Conservation (phyloP, 192 early-diverging fungal genomes). For the Coemansia reversa region DNA sequence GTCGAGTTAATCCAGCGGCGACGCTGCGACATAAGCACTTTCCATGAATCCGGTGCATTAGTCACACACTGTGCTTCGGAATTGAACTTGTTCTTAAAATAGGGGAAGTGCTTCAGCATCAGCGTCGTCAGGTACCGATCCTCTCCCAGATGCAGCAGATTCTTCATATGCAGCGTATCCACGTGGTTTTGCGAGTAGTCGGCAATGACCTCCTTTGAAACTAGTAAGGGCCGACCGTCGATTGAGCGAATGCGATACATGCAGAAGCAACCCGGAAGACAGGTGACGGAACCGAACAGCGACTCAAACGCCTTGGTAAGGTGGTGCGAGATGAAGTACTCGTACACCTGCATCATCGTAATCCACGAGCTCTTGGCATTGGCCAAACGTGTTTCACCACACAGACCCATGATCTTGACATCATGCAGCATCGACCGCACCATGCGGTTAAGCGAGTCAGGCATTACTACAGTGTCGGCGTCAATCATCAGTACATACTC, state of each 20-base stretch:
- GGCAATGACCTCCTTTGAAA: conserved; percentile 76
- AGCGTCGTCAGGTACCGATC: conserved; percentile 95
- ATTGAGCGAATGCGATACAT: conserved; percentile 96
- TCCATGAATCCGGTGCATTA: conserved; percentile 90
- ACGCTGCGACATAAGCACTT: conserved; percentile 92
- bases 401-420: conserved; percentile 86
- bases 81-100: conserved; percentile 89
- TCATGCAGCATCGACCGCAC: conserved; percentile 89
- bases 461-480: conserved; percentile 91
- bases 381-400: conserved; percentile 89
- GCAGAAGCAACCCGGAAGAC: conserved; percentile 97
- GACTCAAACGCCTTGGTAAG: conserved; percentile 96
- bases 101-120: conserved; percentile 97
- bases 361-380: conserved; percentile 93
- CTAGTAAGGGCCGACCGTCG: conserved; percentile 80
- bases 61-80: conserved; percentile 91
- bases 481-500: conserved; percentile 97
- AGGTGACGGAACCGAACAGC: conserved; percentile 93
- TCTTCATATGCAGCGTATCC: conserved; percentile 97
- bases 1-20: conserved; percentile 99
- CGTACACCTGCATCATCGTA: conserved; percentile 98
- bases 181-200: conserved; percentile 93
- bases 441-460: conserved; percentile 90
- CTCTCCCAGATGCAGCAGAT: conserved; percentile 95
- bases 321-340: conserved; percentile 97